Percentiles rank a stretch among this genome's conserved stretches.
phyloP scores from a whole-genome alignment of 2,329 filamentous ascomycete species.

The Cladosporium colombiae region DNA sequence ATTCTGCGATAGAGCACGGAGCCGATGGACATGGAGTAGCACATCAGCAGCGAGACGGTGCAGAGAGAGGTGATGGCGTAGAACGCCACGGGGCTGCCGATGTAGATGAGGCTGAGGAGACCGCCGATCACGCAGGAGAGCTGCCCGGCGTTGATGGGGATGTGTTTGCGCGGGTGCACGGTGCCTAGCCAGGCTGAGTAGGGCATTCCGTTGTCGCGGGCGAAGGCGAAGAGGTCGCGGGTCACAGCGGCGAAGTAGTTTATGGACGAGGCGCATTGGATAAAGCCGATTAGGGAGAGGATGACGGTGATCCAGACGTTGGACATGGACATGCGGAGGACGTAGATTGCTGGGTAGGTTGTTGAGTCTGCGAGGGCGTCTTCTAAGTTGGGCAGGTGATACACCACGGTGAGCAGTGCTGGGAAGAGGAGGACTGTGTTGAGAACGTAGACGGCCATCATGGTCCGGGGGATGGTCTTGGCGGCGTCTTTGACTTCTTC shows the following conservation, averaged over 20 bases:
- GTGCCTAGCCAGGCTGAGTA: conserved; percentile 38
- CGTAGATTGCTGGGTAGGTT: conserved; percentile 41
- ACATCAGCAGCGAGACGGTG: conserved; percentile 24
- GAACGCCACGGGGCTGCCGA: conserved; percentile 42
- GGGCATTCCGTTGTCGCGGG: conserved; percentile 40
- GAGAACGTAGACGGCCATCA: conserved; percentile 22
- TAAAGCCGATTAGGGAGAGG: conserved; percentile 20
- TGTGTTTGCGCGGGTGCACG: conserved; percentile 22
- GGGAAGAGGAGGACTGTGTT: conserved; percentile 29
- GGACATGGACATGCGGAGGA: conserved; percentile 31
- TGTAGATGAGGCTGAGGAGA: conserved; percentile 40
- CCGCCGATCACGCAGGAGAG: conserved; percentile 56
- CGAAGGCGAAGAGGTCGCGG: conserved; percentile 35
- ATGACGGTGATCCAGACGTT: conserved; percentile 23
- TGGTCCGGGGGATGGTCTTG: conserved; percentile 21
- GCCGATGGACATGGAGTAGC: conserved; percentile 29
- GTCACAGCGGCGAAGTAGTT: conserved; percentile 25
- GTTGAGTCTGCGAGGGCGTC: conserved; percentile 31
- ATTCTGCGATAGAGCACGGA: conserved; percentile 31
- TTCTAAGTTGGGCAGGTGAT: conserved; percentile 38
- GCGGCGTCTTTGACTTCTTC: conserved; percentile 26
- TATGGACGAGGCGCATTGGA: conserved; percentile 37
- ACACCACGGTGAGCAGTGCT: conserved; percentile 36
- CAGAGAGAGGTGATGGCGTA: conserved; percentile 44
- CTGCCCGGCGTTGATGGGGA: conserved; percentile 25